These are phyloP conservation scores for Myochromella boudieri DNA, from an alignment of 768 basidiomycete genomes.

Conservation along the genomic window DNA sequence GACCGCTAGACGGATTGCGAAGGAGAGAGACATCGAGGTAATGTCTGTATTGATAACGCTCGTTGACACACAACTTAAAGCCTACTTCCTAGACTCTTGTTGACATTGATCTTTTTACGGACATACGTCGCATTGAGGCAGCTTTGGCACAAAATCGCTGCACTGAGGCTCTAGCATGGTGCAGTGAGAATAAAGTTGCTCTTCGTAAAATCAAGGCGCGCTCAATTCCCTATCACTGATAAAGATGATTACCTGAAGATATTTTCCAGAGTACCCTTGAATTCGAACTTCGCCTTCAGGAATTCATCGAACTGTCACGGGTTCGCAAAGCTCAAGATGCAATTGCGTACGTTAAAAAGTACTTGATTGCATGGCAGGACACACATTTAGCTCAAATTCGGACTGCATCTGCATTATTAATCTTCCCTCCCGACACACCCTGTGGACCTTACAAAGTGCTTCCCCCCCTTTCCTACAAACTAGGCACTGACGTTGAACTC, in stretches of 20 bases:
- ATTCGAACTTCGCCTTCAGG: conserved; percentile 93
- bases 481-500: conserved; percentile 5
- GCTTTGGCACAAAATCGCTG: conserved; percentile 77
- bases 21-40: conserved; percentile 81
- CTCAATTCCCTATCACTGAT: not conserved
- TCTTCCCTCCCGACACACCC: conserved; percentile 66
- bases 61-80: not conserved
- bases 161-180: conserved; percentile 91
- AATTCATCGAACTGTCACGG: conserved; percentile 91
- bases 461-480: conserved; percentile 1
- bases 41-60: conserved; percentile 19
- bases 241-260: not conserved
- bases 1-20: conserved; percentile 75
- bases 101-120: conserved; percentile 89
- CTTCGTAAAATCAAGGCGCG: conserved; percentile 87
- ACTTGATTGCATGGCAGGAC: conserved; percentile 80
- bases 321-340: conserved; percentile 66
- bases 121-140: conserved; percentile 83
- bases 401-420: conserved; percentile 75
- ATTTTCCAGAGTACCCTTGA: conserved; percentile 81
- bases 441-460: conserved; percentile 80
- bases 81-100: conserved; percentile 63
- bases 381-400: conserved; percentile 78
- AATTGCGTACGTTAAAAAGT: conserved; percentile 79
- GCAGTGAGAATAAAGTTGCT: conserved; percentile 91